These are phyloP conservation scores for Claviceps humidiphila DNA, from an alignment of 2,329 filamentous ascomycete species.

Conservation along the genomic window DNA sequence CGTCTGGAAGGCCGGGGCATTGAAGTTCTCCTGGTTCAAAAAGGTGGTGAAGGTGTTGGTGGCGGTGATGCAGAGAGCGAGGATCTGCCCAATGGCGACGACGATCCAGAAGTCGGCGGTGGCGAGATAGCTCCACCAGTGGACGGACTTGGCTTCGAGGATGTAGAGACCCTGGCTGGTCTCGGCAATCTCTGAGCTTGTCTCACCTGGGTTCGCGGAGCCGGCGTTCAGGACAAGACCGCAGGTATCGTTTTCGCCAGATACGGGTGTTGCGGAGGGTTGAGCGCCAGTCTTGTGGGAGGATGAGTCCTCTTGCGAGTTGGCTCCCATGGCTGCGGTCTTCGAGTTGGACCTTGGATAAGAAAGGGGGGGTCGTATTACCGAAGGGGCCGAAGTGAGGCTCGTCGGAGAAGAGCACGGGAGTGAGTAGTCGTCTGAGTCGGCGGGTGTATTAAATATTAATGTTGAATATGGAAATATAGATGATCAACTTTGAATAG, in stretches of 20 bases:
- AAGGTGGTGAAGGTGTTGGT: slow-evolving; percentile 85
- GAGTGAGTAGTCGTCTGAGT: neutral
- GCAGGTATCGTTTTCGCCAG: slow-evolving; percentile 9
- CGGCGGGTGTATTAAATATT: too few species aligned
- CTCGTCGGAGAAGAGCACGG: neutral
- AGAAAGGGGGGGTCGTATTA: neutral
- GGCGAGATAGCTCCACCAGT: slow-evolving; percentile 62
- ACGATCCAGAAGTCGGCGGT: slow-evolving; percentile 84
- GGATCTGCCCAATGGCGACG: slow-evolving; percentile 65
- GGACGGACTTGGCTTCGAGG: slow-evolving; percentile 38
- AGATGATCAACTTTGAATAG: neutral
- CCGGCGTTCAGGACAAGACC: neutral
- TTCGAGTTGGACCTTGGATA: too few species aligned
- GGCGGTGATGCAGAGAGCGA: slow-evolving; percentile 79
- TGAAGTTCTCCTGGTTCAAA: slow-evolving; percentile 51
- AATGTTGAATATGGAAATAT: neutral
- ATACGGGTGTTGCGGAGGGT: neutral
- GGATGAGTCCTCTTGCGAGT: neutral
- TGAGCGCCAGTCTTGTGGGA: slow-evolving; percentile 11
- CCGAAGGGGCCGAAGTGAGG: neutral
- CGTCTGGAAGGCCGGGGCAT: slow-evolving; percentile 88
- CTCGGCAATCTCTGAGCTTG: slow-evolving; percentile 17
- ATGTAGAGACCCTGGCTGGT: slow-evolving; percentile 39
- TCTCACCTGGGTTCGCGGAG: slow-evolving; percentile 5
- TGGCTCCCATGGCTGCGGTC: neutral